phyloP scores from a whole-genome alignment of 495 filamentous ascomycete species.

The Poronia punctata region DNA sequence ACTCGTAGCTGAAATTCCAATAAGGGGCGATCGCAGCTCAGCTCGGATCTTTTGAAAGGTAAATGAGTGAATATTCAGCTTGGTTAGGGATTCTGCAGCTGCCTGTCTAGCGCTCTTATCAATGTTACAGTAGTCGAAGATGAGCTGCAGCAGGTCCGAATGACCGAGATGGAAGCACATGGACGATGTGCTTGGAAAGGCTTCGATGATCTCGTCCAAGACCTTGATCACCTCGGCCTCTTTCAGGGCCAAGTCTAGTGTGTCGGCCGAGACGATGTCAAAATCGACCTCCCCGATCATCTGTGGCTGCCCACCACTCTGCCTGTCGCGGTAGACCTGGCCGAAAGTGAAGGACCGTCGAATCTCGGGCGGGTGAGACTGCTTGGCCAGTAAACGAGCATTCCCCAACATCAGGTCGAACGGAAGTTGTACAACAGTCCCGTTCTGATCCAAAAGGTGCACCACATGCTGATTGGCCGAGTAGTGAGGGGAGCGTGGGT shows the following conservation, averaged over 20 bases:
- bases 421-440: constrained; percentile 80
- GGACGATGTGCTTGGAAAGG: constrained; percentile 66
- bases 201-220: constrained; percentile 78
- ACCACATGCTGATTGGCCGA: constrained; percentile 55
- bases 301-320: constrained; percentile 67
- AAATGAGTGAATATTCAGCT: constrained; percentile 74
- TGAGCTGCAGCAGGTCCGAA: constrained; percentile 70
- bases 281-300: constrained; percentile 89
- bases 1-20: constrained; percentile 81
- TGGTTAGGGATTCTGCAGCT: constrained; percentile 80
- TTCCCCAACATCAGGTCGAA: constrained; percentile 88
- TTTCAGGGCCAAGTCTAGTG: constrained; percentile 75
- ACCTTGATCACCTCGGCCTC: constrained; percentile 96
- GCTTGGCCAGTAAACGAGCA: constrained; percentile 74
- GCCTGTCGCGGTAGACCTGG: constrained; percentile 73
- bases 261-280: constrained; percentile 78
- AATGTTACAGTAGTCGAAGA: constrained; percentile 85
- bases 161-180: constrained; percentile 95
- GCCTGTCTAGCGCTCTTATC: constrained; percentile 56
- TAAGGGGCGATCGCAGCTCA: constrained; percentile 70
- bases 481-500: constrained; percentile 78
- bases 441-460: constrained; percentile 71
- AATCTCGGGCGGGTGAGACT: constrained; percentile 47
- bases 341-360: constrained; percentile 85
- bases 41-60: constrained; percentile 80